Evolutionary conservation across 257 asterid species (phyloP).

Genomic region (Fraxinus americana): DNA sequence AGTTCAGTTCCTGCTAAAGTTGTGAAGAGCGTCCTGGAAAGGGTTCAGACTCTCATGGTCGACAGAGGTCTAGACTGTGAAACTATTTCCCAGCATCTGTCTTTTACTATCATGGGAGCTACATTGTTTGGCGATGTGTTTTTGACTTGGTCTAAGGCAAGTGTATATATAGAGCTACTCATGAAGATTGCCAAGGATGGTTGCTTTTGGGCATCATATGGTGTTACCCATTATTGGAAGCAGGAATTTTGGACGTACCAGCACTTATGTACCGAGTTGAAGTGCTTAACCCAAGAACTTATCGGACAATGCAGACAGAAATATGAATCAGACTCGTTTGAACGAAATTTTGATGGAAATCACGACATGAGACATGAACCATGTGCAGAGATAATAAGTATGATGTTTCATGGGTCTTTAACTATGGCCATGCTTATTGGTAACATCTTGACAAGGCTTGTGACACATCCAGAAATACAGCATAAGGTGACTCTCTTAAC

Average conservation of each 20-base stretch:
- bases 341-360: slow-evolving; percentile 27
- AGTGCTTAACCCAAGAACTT: slow-evolving; percentile 43
- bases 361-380: slow-evolving; percentile 30
- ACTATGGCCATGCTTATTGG: slow-evolving; percentile 44
- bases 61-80: slow-evolving; percentile 39
- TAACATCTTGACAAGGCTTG: slow-evolving; percentile 48
- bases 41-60: slow-evolving; percentile 25
- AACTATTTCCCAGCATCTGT: slow-evolving; percentile 38
- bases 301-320: slow-evolving; percentile 33
- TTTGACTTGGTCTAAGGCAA: slow-evolving; percentile 47
- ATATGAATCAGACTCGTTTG: slow-evolving; percentile 25
- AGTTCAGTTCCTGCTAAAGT: slow-evolving; percentile 33
- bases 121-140: slow-evolving; percentile 46
- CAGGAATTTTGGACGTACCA: slow-evolving; percentile 40
- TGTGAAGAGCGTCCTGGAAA: slow-evolving; percentile 31
- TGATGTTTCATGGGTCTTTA: slow-evolving; percentile 53
- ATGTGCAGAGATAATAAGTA: slow-evolving; percentile 43
- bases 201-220: slow-evolving; percentile 45
- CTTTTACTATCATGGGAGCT: slow-evolving; percentile 41
- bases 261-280: slow-evolving; percentile 38
- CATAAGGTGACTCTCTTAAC: slow-evolving; percentile 33
- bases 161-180: slow-evolving; percentile 39
- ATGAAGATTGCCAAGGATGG: slow-evolving; percentile 46
- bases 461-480: slow-evolving; percentile 38
- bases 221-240: slow-evolving; percentile 47